Conservation (phyloP, 805 yeast genomes). For the Wickerhamomyces queroliae region DNA sequence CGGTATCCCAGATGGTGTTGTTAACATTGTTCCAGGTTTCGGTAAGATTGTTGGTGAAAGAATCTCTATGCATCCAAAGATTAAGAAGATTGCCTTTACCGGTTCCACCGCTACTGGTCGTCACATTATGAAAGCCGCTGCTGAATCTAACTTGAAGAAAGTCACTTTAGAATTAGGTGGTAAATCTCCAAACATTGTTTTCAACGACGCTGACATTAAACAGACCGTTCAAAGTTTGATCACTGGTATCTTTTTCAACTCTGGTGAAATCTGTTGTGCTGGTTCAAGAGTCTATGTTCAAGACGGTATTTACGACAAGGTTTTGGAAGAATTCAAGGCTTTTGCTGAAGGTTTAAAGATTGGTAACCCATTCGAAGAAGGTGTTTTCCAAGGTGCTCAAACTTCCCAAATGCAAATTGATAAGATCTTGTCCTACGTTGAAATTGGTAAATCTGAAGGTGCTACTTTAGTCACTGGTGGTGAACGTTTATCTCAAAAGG, state of each 20-base stretch:
- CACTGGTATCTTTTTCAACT: conserved; percentile 74
- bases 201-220: conserved; percentile 63
- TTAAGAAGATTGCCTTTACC: conserved; percentile 87
- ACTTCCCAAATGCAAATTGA: conserved; percentile 59
- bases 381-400: conserved; percentile 66
- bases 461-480: conserved; percentile 78
- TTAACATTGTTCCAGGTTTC: conserved; percentile 77
- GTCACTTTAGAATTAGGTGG: conserved; percentile 82
- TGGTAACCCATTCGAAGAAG: conserved; percentile 72
- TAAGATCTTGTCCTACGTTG: conserved; percentile 56
- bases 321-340: conserved; percentile 47
- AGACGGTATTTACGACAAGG: conserved; percentile 59
- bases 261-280: conserved; percentile 90
- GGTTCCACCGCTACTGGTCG: conserved; percentile 87
- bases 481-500: conserved; percentile 59
- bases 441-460: conserved; percentile 58
- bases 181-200: conserved; percentile 79
- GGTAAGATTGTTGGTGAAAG: conserved; percentile 82
- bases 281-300: conserved; percentile 83
- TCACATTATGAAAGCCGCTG: conserved; percentile 63
- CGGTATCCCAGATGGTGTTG: conserved; percentile 86
- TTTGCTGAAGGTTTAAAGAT: conserved; percentile 47
- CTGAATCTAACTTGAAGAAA: conserved; percentile 67
- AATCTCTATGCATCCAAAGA: conserved; percentile 65
- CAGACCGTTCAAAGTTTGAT: conserved; percentile 60